Evolutionary conservation across 495 filamentous ascomycete species (phyloP).

Genomic region (Daldinia concentrica): DNA sequence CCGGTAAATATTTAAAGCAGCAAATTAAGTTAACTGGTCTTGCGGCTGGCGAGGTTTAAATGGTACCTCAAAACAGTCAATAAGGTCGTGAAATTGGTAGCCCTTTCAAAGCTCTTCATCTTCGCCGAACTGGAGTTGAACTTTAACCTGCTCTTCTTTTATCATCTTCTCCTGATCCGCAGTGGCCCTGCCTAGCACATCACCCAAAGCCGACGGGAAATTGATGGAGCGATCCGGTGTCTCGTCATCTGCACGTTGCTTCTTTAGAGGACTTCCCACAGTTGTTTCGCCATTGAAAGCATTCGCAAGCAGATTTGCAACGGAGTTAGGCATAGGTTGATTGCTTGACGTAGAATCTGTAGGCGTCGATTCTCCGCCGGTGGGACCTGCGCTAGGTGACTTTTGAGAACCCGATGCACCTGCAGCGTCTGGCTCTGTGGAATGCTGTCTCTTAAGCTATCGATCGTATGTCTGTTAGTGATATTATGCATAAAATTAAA

Average conservation of each 20-base stretch:
- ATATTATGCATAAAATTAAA: constrained; percentile 2
- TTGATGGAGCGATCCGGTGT: constrained; percentile 58
- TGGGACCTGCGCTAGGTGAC: constrained; percentile 49
- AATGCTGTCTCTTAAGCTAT: constrained; percentile 95
- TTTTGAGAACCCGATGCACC: constrained; percentile 50
- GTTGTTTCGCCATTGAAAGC: constrained; percentile 60
- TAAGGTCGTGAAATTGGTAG: not conserved
- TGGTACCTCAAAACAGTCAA: not conserved
- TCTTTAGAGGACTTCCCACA: constrained; percentile 85
- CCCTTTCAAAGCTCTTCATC: constrained; percentile 56
- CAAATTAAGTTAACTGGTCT: not conserved
- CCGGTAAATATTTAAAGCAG: not conserved
- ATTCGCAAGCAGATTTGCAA: constrained; percentile 56
- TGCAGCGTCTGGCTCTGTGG: constrained; percentile 74
- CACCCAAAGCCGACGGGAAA: constrained; percentile 55
- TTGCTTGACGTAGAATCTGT: constrained; percentile 50
- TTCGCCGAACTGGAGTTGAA: constrained; percentile 40
- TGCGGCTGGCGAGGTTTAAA: not conserved
- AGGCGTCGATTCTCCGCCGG: constrained; percentile 47
- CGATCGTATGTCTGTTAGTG: constrained; percentile 41
- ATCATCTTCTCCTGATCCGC: constrained; percentile 51
- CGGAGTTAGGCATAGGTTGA: constrained; percentile 42
- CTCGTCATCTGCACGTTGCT: constrained; percentile 75
- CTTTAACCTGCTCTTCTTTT: constrained; percentile 41
- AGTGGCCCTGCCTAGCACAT: constrained; percentile 57